A percentile compares a stretch with the other conserved stretches of the same genome.
Evolutionary conservation across 192 early-diverging fungal species (phyloP).

Genomic region (Entomortierella lignicola): DNA sequence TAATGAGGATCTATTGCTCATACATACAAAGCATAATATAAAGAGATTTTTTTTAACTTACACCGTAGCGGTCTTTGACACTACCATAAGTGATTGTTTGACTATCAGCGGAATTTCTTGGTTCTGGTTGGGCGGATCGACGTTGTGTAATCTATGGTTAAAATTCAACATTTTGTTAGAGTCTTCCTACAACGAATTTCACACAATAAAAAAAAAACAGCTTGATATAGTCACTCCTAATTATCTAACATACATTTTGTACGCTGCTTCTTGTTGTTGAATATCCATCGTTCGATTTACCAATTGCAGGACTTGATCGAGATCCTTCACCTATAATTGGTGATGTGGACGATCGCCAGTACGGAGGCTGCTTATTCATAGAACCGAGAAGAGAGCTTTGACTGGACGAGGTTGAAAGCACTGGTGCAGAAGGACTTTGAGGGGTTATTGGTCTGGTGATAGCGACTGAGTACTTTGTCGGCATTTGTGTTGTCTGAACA

Average conservation of each 20-base stretch:
- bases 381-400: constrained; percentile 28
- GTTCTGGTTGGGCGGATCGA: constrained; percentile 26
- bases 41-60: background rate
- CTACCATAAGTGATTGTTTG: background rate
- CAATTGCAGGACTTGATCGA: constrained; percentile 12
- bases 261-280: constrained; percentile 2
- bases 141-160: background rate
- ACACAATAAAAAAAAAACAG: too few relatives aligned
- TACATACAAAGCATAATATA: background rate
- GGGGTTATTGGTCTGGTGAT: constrained; percentile 29
- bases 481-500: constrained; percentile 33
- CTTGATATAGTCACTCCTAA: too few relatives aligned
- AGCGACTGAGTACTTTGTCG: constrained; percentile 43
- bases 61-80: constrained; percentile 39
- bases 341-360: constrained; percentile 27
- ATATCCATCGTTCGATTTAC: constrained; percentile 23
- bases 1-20: background rate
- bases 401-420: constrained; percentile 33
- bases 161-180: too few relatives aligned
- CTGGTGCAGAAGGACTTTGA: constrained; percentile 19
- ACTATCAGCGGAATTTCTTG: constrained; percentile 14
- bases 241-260: constrained; percentile 4
- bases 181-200: too few relatives aligned
- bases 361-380: constrained; percentile 3
- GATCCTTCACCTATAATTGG: constrained; percentile 19